Evolutionary conservation across 257 asterid species (phyloP), one percentile per base, ranked within the genome.

Genomic region (Mitragyna speciosa): DNA sequence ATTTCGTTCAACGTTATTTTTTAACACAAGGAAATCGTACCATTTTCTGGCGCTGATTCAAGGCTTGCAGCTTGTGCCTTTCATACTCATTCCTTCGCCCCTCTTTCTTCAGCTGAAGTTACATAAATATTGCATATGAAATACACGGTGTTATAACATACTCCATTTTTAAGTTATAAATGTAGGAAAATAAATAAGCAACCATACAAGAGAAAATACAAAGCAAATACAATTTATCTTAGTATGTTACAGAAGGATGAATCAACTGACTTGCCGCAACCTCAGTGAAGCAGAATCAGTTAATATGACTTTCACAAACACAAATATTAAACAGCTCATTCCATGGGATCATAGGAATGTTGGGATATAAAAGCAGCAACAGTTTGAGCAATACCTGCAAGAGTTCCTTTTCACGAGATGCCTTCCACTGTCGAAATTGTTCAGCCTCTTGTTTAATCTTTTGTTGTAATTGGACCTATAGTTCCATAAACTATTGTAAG

Each of bases 371-470:
- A 41, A 43, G 16, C 69, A 73, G 79, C 43, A 67, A 68, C 16
- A 79, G 41, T 61, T 31, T 61, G 70, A 28, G 61, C 47, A 73
- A 65, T 80, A 92, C 98, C 98, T 96, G 98, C 80, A 96, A 82
- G 76, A 96, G 82, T 84, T 96, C 99, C 87, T 96, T 96, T 85
- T 96, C 99, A 68, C 98, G 89, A 65, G 96, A 96, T 76, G 97
- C 98, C 85, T 94, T 96, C 99, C 99, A 96, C 68, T 89, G 98
- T 61, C 99, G 92, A 83, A 96, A 96, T 80, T 96, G 98, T 83
- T 96, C 99, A 52, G 98, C 92, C 89, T 96, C 98, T 86, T 92
- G 99, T 86, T 96, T 96, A 72, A 96, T 96, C 88, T 93, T 94
- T 51, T 96, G 97, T 80, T 92, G 98, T 86, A 96, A 81, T 85